Conservation (phyloP, 2,329 filamentous ascomycete genomes). For the Pseudocercospora macadamiae region DNA sequence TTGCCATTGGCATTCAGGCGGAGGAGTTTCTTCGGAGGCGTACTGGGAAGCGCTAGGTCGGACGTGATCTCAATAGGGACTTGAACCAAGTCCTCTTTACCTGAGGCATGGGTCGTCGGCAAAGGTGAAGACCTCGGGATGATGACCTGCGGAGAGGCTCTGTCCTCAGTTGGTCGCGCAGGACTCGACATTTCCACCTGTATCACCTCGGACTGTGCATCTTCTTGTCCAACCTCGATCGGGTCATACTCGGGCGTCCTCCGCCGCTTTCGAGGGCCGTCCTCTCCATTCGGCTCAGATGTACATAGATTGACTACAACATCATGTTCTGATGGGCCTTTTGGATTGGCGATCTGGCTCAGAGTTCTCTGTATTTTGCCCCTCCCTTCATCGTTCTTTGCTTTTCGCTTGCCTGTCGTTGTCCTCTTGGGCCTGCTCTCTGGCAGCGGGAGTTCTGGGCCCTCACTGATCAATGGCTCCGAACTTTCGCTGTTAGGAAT, state of each 20-base stretch:
- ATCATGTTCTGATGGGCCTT: not conserved
- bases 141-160: slow-evolving; percentile 23
- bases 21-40: slow-evolving; percentile 42
- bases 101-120: not conserved
- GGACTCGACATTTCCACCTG: not conserved
- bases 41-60: slow-evolving; percentile 15
- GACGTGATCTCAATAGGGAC: slow-evolving; percentile 4
- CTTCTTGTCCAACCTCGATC: slow-evolving; percentile 19
- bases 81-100: not conserved
- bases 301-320: slow-evolving; percentile 6
- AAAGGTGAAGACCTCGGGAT: slow-evolving; percentile 30
- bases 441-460: slow-evolving; percentile 3
- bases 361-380: slow-evolving; percentile 37
- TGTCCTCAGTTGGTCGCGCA: not conserved
- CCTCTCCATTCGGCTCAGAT: slow-evolving; percentile 32
- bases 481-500: not conserved
- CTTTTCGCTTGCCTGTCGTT: slow-evolving; percentile 21
- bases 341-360: slow-evolving; percentile 31
- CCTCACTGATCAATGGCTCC: not conserved
- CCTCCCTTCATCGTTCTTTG: slow-evolving; percentile 17
- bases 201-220: not conserved
- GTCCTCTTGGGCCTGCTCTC: slow-evolving; percentile 19
- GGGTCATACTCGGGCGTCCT: slow-evolving; percentile 37
- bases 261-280: slow-evolving; percentile 42
- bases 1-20: slow-evolving; percentile 50